Percentiles rank a stretch among this genome's conserved stretches.
Evolutionary conservation across 176 grass and related monocot genomes (phyloP).

Genomic region (Calamus simplicifolius): DNA sequence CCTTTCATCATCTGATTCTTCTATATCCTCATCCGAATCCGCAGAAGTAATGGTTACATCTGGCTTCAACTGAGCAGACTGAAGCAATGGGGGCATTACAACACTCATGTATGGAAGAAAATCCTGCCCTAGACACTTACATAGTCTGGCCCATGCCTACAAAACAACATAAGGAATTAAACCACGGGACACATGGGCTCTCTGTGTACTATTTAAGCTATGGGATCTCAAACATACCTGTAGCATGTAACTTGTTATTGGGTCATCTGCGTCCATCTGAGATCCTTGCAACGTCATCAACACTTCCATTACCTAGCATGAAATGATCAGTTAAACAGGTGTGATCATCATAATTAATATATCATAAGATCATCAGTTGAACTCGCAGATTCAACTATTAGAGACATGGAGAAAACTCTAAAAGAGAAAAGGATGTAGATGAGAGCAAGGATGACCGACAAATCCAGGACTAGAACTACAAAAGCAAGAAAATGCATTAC

Average conservation of each 20-base stretch:
- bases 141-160: conserved; percentile 96
- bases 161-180: conserved; percentile 10
- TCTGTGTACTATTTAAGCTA: background rate
- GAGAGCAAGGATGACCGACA: too few relatives aligned
- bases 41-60: conserved; percentile 96
- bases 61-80: conserved; percentile 96
- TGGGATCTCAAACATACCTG: conserved; percentile 34
- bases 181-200: too few relatives aligned
- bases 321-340: background rate
- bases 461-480: too few relatives aligned
- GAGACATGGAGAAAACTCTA: too few relatives aligned
- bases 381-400: too few relatives aligned
- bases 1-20: conserved; percentile 95
- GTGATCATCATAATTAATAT: too few relatives aligned
- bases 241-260: conserved; percentile 97
- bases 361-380: too few relatives aligned
- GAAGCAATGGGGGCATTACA: conserved; percentile 97
- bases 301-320: conserved; percentile 87
- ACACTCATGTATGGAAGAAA: conserved; percentile 99
- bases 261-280: conserved; percentile 94
- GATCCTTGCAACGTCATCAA: conserved; percentile 96
- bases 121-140: conserved; percentile 98
- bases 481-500: too few relatives aligned
- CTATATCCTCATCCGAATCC: conserved; percentile 92
- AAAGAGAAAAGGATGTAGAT: too few relatives aligned